A percentile compares a stretch with the other conserved stretches of the same genome.
Evolutionary conservation across 164 flowering plant species (phyloP).

Genomic region (Magnolia officinalis): DNA sequence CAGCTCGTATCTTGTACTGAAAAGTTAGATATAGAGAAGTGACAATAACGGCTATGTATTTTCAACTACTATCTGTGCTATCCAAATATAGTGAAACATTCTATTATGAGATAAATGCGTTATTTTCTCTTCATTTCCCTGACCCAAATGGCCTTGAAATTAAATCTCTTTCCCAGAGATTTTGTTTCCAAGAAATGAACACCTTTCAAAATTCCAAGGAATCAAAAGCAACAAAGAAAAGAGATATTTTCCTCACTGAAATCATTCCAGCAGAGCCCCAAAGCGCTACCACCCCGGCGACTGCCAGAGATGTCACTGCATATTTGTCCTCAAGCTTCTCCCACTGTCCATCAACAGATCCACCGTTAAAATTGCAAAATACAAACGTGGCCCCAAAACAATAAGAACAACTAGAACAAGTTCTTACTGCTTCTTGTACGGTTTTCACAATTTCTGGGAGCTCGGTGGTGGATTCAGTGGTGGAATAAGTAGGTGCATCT

Average conservation of each 20-base stretch:
- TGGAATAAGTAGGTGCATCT: slow-evolving; percentile 37
- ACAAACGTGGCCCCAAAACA: background rate
- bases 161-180: too few relatives aligned
- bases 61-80: too few relatives aligned
- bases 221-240: background rate
- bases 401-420: background rate
- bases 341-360: slow-evolving; percentile 54
- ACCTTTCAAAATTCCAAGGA: background rate
- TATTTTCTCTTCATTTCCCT: too few relatives aligned
- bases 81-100: too few relatives aligned
- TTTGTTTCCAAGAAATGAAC: too few relatives aligned
- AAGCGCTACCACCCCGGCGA: slow-evolving; percentile 54
- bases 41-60: too few relatives aligned
- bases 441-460: slow-evolving; percentile 61
- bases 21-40: too few relatives aligned
- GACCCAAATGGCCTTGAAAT: too few relatives aligned
- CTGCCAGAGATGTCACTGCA: slow-evolving; percentile 73
- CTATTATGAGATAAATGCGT: too few relatives aligned
- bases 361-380: slow-evolving; percentile 3
- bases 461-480: slow-evolving; percentile 43
- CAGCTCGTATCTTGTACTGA: too few relatives aligned
- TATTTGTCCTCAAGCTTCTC: slow-evolving; percentile 93
- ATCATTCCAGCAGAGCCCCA: slow-evolving; percentile 73
- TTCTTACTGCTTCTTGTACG: slow-evolving; percentile 62
- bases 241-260: slow-evolving; percentile 45